Percentiles rank a stretch among this genome's conserved stretches.
Conservation (phyloP, 352 stramenopile genomes). For the Blastocystis sp. region DNA sequence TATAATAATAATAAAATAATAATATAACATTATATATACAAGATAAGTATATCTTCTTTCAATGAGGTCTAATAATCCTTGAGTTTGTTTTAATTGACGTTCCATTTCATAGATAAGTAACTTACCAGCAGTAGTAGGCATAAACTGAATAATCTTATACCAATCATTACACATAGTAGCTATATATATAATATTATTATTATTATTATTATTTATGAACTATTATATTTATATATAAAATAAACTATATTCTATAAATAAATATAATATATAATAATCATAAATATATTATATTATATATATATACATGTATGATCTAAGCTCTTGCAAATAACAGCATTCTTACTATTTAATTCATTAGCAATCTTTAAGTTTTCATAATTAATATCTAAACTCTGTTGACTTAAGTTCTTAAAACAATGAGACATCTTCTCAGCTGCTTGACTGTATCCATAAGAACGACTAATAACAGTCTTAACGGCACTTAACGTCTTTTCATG, state of each 20-base stretch:
- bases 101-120: slow-evolving; percentile 19
- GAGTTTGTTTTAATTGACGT: slow-evolving; percentile 6
- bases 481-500: slow-evolving; percentile 18
- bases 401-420: slow-evolving; percentile 15
- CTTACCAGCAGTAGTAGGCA: slow-evolving; percentile 5
- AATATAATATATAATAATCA: too few species aligned
- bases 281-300: too few species aligned
- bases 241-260: too few species aligned
- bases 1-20: too few species aligned
- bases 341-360: slow-evolving; percentile 2
- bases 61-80: slow-evolving; percentile 18
- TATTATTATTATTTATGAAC: too few species aligned
- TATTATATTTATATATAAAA: too few species aligned
- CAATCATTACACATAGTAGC: slow-evolving; percentile 15
- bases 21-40: neutral
- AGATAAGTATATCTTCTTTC: slow-evolving; percentile 21
- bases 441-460: slow-evolving; percentile 22
- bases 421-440: slow-evolving; percentile 16
- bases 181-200: too few species aligned
- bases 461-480: slow-evolving; percentile 18
- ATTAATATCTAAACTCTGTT: slow-evolving; percentile 11
- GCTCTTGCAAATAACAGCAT: slow-evolving; percentile 14
- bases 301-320: too few species aligned
- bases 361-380: slow-evolving; percentile 16
- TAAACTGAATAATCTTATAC: slow-evolving; percentile 25